Conservation (phyloP, 768 basidiomycete species). For the Mycena maculata region DNA sequence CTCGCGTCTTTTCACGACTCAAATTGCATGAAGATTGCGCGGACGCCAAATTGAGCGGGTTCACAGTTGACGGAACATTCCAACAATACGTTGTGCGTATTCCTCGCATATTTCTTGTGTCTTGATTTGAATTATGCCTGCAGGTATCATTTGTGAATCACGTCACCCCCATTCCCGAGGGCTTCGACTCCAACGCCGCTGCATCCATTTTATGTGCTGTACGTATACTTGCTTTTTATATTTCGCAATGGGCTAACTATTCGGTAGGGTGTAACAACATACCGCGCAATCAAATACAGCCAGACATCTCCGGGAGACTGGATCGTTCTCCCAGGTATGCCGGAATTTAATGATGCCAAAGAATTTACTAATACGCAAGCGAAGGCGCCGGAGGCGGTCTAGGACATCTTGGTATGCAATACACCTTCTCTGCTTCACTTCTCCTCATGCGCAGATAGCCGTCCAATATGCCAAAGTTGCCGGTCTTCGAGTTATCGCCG, state of each 20-base stretch:
- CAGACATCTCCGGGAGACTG: constrained; percentile 75
- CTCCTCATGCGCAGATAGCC: constrained; percentile 49
- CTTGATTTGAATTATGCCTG: constrained; percentile 7
- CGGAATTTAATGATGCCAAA: too few species aligned
- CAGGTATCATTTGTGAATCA: constrained; percentile 77
- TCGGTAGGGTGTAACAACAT: constrained; percentile 81
- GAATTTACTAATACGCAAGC: too few species aligned
- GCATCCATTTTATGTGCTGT: constrained; percentile 85
- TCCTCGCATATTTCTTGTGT: too few species aligned
- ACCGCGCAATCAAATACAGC: constrained; percentile 84
- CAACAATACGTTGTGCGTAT: too few species aligned
- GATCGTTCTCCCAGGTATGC: constrained; percentile 80
- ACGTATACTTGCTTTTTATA: constrained; percentile 37
- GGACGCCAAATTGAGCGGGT: constrained; percentile 66
- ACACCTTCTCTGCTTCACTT: not conserved
- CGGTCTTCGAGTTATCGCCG: constrained; percentile 84
- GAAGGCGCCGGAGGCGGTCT: constrained; percentile 88
- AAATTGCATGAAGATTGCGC: constrained; percentile 61
- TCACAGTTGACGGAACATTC: too few species aligned
- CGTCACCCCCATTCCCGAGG: constrained; percentile 85
- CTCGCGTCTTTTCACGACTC: not conserved
- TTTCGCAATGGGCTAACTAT: not conserved
- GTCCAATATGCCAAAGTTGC: constrained; percentile 84
- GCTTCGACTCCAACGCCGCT: constrained; percentile 71
- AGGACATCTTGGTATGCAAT: constrained; percentile 74